Evolutionary conservation across 139 green algal species (phyloP).

Genomic region (Bryopsis sp.): DNA sequence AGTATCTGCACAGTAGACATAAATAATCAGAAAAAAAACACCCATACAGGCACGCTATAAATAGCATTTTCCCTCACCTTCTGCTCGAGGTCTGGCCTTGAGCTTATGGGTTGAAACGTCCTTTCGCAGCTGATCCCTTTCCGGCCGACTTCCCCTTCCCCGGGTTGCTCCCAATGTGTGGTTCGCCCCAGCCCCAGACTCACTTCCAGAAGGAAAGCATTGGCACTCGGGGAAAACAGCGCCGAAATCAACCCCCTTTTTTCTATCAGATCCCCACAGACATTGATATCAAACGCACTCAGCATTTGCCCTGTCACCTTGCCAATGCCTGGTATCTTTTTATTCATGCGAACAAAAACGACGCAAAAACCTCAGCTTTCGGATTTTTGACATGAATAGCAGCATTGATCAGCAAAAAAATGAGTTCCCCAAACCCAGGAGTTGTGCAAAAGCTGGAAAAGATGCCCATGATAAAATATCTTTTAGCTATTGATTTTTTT

Average conservation of each 20-base stretch:
- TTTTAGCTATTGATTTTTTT: no score
- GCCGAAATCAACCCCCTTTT: constrained; percentile 45
- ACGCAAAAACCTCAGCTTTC: constrained; percentile 1
- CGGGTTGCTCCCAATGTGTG: constrained; percentile 22
- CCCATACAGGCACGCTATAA: no score
- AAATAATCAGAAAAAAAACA: no score
- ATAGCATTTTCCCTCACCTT: constrained; percentile 38
- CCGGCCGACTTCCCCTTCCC: constrained; percentile 41
- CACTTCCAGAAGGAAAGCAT: constrained; percentile 50
- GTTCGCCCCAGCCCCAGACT: constrained; percentile 52
- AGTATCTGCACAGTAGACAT: no score
- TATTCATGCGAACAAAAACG: background rate
- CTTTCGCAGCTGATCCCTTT: constrained; percentile 76
- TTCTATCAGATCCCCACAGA: constrained; percentile 48
- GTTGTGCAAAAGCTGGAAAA: no score
- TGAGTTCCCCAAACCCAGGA: no score
- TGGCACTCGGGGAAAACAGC: constrained; percentile 45
- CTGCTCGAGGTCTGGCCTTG: constrained; percentile 33
- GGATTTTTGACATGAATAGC: no score
- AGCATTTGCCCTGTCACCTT: constrained; percentile 64
- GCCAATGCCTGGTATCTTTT: constrained; percentile 63
- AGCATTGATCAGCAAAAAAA: no score
- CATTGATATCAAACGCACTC: constrained; percentile 40
- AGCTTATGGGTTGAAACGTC: constrained; percentile 53
- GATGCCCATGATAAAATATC: no score